Percentiles rank a stretch among this genome's conserved stretches.
Evolutionary conservation across 2,329 filamentous ascomycete genomes (phyloP).

Genomic region (Aspergillus intermedius): DNA sequence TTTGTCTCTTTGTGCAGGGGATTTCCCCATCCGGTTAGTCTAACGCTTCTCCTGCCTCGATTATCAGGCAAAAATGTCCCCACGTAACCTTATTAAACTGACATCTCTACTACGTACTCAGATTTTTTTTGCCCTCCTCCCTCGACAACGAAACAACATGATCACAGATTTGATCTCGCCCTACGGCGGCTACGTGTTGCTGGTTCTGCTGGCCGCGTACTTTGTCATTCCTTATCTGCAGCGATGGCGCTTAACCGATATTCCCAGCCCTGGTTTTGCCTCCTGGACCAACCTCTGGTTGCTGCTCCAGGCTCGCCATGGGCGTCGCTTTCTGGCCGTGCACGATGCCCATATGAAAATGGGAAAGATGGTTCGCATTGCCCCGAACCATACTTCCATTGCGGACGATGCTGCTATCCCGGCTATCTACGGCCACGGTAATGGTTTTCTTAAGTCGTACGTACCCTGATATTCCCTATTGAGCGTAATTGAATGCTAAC

Average conservation of each 20-base stretch:
- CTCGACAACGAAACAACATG: conserved; percentile 15
- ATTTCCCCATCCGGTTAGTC: too few species aligned
- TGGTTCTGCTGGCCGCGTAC: conserved; percentile 48
- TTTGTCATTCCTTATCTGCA: conserved; percentile 54
- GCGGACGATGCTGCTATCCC: conserved; percentile 73
- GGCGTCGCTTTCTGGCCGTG: conserved; percentile 59
- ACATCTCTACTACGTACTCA: not conserved
- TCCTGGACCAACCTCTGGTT: conserved; percentile 77
- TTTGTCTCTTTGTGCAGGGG: too few species aligned
- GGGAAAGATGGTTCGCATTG: conserved; percentile 74
- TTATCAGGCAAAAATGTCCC: not conserved
- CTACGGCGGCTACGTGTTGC: conserved; percentile 34
- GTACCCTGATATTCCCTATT: conserved; percentile 18
- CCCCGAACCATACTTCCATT: conserved; percentile 76
- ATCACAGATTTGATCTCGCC: conserved; percentile 19
- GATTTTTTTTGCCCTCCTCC: not conserved
- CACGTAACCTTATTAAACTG: not conserved
- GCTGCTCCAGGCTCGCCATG: conserved; percentile 58
- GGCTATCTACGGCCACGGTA: conserved; percentile 71
- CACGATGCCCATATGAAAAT: conserved; percentile 67
- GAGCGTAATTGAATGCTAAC: not conserved
- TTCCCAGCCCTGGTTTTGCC: conserved; percentile 50
- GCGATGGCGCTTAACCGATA: conserved; percentile 46
- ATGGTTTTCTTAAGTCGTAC: conserved; percentile 66
- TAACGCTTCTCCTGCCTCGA: not conserved